These are phyloP conservation scores for Medicago ruthenica DNA, from an alignment of 306 rosid species.

Conservation along the genomic window DNA sequence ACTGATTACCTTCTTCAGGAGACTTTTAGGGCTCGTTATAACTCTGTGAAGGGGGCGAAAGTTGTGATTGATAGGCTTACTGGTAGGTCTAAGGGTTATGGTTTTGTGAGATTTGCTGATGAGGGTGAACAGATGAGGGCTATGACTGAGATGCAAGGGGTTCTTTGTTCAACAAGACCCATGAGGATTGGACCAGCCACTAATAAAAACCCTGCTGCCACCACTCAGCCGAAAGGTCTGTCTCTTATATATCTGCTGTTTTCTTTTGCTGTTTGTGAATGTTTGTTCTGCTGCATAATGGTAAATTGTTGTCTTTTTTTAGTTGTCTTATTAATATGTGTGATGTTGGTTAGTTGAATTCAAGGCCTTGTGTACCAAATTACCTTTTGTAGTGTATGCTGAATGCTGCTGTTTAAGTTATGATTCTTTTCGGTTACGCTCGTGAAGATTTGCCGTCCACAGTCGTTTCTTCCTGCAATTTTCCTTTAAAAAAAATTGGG, in stretches of 20 bases:
- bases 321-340: neutral
- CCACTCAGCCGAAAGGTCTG: constrained; percentile 71
- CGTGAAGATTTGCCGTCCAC: constrained; percentile 63
- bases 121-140: constrained; percentile 85
- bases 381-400: constrained; percentile 38
- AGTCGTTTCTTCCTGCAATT: constrained; percentile 66
- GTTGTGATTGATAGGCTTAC: constrained; percentile 96
- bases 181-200: constrained; percentile 97
- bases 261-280: neutral
- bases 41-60: constrained; percentile 81
- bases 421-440: constrained; percentile 51
- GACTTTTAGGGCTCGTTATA: constrained; percentile 64
- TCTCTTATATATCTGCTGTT: neutral
- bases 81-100: constrained; percentile 89
- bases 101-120: constrained; percentile 89
- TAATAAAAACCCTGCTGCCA: constrained; percentile 73
- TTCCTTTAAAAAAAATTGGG: constrained; percentile 68
- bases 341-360: constrained; percentile 32
- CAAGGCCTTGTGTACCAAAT: neutral
- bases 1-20: constrained; percentile 79
- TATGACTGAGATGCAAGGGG: constrained; percentile 97
- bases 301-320: neutral
- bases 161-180: constrained; percentile 81
- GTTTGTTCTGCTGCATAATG: constrained; percentile 17
- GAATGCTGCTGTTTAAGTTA: constrained; percentile 36